Percentiles rank a stretch among this genome's conserved stretches.
Conservation (phyloP, 2,329 filamentous ascomycete genomes). For the Leptographium radiaticola region DNA sequence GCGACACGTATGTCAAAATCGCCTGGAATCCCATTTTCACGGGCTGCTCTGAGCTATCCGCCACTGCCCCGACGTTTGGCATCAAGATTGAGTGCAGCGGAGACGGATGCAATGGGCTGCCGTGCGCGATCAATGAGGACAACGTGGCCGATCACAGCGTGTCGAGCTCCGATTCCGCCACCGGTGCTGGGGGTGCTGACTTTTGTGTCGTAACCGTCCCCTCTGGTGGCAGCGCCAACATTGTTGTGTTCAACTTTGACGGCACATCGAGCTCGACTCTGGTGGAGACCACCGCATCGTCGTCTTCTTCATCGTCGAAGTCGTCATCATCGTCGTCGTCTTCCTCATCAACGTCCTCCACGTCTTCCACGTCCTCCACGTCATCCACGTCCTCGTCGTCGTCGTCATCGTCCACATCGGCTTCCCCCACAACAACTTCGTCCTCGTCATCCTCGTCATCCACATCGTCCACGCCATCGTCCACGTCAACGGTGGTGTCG, state of each 20-base stretch:
- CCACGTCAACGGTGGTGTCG: constrained; percentile 3
- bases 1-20: constrained; percentile 61
- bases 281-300: constrained; percentile 11
- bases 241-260: constrained; percentile 45
- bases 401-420: constrained; percentile 12
- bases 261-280: constrained; percentile 19
- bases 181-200: constrained; percentile 52
- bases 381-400: constrained; percentile 14
- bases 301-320: constrained; percentile 1
- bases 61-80: constrained; percentile 50
- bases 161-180: constrained; percentile 35
- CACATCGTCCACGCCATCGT: constrained; percentile 14
- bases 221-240: constrained; percentile 50
- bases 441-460: not conserved
- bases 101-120: constrained; percentile 56
- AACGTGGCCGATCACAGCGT: constrained; percentile 44
- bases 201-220: constrained; percentile 71
- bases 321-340: constrained; percentile 16
- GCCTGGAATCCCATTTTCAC: constrained; percentile 68
- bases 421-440: not conserved
- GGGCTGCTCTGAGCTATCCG: constrained; percentile 36
- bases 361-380: constrained; percentile 5
- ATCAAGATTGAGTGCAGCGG: constrained; percentile 57
- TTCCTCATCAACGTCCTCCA: constrained; percentile 5
- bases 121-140: constrained; percentile 56